Evolutionary conservation across 257 asterid genomes (phyloP), one percentile per base, ranked within the genome.

Genomic region (Henckelia pumila): DNA sequence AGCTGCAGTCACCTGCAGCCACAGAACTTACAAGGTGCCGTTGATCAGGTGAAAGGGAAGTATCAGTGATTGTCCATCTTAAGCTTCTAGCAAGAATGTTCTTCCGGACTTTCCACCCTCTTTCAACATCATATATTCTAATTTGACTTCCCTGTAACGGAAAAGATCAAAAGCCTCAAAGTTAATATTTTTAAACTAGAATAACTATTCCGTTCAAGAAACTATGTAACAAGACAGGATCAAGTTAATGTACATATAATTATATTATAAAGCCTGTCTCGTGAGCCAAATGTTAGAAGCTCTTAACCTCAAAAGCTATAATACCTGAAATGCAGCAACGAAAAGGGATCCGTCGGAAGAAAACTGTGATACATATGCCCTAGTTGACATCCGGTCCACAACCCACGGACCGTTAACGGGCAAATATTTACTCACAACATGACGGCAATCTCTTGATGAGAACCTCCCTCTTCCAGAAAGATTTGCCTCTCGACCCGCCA

Each of bases 311-410:
- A 65, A 30, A 28, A 24, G 33, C 64, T 19, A 35, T 32, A 25
- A 64, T 78, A 92, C 98, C 98, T 92, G 98, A 87, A 87, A 92
- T 69, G 91, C 98, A 53, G 98, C 96, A 74, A 92, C 65, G 55
- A 89, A 87, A 70, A 85, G 89, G 30, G 96, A 89, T 44, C 96
- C 98, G 69, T 89, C 95, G 2, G 80, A 75, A 21, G 98, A 87
- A 80, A 92, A 92, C 71, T 92, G 96, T 0, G 98, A 92, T 3
- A 89, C 88, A 64, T 92, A 92, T 70, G 95, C 96, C 75, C 94
- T 77, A 21, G 86, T 81, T 26, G 81, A 73, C 98, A 92, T 85
- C 76, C 87, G 90, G 61, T 92, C 98, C 64, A 92, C 88, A 68
- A 83, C 77, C 81, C 78, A 73, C 17, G 96, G 96, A 75, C 83